Percentiles rank a stretch among this genome's conserved stretches.
phyloP scores from a whole-genome alignment of 352 stramenopile genomes.

The Blastocystis sp. region DNA sequence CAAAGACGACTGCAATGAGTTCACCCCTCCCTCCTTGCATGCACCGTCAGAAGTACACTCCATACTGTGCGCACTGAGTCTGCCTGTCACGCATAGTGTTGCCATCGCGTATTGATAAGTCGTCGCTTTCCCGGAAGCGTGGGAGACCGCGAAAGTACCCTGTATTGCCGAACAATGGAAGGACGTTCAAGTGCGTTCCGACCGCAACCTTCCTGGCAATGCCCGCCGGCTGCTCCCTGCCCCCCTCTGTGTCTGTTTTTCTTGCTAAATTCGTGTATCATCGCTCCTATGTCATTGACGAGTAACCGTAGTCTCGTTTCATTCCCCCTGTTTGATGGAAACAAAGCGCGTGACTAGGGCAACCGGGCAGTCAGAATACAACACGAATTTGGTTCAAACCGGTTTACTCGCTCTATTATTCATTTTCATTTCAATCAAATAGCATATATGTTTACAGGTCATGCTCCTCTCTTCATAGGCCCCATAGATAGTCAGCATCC shows the following conservation, averaged over 20 bases:
- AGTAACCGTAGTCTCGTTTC: background rate
- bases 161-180: background rate
- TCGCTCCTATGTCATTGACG: background rate
- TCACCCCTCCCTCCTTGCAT: background rate
- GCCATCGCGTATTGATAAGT: background rate
- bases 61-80: background rate
- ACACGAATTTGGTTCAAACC: too few species aligned
- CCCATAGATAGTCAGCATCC: too few species aligned
- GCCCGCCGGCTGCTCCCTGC: background rate
- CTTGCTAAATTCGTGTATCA: background rate
- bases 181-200: background rate
- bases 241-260: background rate
- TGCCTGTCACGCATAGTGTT: background rate
- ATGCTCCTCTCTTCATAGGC: too few species aligned
- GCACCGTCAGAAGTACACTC: background rate
- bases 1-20: background rate
- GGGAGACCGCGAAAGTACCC: background rate
- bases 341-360: too few species aligned
- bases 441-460: too few species aligned
- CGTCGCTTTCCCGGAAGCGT: background rate
- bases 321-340: background rate
- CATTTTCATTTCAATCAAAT: too few species aligned
- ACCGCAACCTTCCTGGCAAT: background rate
- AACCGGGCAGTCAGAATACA: too few species aligned
- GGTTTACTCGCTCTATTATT: too few species aligned